These are phyloP conservation scores for Patellifolia procumbens DNA, from an alignment of 179 eudicot genomes.

Conservation along the genomic window DNA sequence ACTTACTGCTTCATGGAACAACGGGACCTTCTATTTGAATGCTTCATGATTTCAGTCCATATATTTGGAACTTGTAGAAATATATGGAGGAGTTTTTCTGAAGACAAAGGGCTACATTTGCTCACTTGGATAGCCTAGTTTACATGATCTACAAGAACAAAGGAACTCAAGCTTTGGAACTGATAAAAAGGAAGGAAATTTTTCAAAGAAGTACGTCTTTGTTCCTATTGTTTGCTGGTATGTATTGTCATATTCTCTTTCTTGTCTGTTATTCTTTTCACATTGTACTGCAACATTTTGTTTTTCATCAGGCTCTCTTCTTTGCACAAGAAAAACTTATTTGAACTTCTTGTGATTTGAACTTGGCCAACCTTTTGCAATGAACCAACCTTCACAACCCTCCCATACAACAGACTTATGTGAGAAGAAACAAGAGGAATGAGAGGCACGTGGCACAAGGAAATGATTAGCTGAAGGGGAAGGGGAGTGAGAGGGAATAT, in stretches of 20 bases:
- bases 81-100: conserved; percentile 51
- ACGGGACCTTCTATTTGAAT: not conserved
- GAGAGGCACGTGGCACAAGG: too few species aligned
- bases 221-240: conserved; percentile 79
- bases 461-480: too few species aligned
- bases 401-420: too few species aligned
- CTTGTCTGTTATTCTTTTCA: not conserved
- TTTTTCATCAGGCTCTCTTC: too few species aligned
- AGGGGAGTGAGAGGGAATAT: too few species aligned
- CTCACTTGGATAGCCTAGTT: conserved; percentile 57
- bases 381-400: too few species aligned
- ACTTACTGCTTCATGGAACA: not conserved
- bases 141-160: conserved; percentile 41
- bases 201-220: conserved; percentile 69
- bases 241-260: conserved; percentile 10
- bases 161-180: conserved; percentile 43
- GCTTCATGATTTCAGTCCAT: not conserved
- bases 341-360: too few species aligned
- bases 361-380: too few species aligned
- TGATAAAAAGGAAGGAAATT: conserved; percentile 49
- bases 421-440: too few species aligned
- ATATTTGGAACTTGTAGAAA: conserved; percentile 34
- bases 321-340: too few species aligned
- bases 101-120: conserved; percentile 46
- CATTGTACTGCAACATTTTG: not conserved